Base-by-base conservation (phyloP, 495 filamentous ascomycete genomes). In the Saxispiralis lemnorum region DNA sequence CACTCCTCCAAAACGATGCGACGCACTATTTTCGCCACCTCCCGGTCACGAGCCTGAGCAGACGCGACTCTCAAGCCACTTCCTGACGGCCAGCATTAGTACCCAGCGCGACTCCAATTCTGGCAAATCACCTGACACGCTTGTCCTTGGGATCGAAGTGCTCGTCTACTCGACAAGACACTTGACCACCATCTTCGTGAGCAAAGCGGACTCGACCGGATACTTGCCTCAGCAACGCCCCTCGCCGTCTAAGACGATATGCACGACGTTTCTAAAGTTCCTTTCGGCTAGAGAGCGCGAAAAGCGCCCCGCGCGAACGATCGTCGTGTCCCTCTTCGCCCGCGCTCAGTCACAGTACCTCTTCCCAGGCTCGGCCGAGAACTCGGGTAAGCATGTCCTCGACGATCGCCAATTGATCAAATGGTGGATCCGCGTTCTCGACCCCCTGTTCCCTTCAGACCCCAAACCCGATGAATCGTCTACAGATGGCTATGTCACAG, bases 121-220 rank as follows among this genome's bases (percentile, higher is more conserved):
- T 28, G 24, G 24, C 24, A 28, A 60, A 14, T 39, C 48, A 35
- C 45, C 58, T 40, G 65, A 68, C 46, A 49, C 80, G 24, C 64
- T 76, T 33, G 61, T 81, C n/a, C 76, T 79, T 51, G 81, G 77
- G 9, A 72, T 80, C 44, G 76, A 81, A 53, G 65, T 81, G 16
- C 63, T 79, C 44, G 63, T 81, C 46, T 81, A 79, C 57, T 71
- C 81, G 16, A 92, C 82, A 28, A 73, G 73, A 47, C 72, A 75
- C 60, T 71, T 81, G 28, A 92, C 80, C 4, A 93, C 78, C 31
- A 71, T 96, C 30, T 99, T 96, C 61, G 78, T 99, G 31, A 86
- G 84, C 44, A 99, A 99, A 63, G 89, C 89, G 38, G 89, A 99
- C 61, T 94, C 88, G 13, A 94, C 87, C 1, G 89, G 89, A 37